Evolutionary conservation across 2,329 filamentous ascomycete species (phyloP), one percentile per base, ranked within the genome.

Genomic region (Cladosporium austrohemisphaericum): DNA sequence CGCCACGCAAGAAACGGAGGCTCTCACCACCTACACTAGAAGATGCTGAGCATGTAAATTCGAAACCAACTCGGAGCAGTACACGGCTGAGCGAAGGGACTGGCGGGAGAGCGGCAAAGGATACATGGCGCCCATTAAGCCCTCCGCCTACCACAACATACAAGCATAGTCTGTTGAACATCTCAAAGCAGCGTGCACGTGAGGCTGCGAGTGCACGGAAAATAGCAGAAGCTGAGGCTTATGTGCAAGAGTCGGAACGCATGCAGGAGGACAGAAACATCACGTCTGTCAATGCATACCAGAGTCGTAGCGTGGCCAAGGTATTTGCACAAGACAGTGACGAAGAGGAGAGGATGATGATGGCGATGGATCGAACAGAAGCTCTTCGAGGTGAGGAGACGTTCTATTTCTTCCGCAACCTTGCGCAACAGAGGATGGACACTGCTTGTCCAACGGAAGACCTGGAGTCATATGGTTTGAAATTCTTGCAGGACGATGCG

Each of bases 361-460:
- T 74, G 53, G 82, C 81, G 29, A 74, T 86, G 56, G 70, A 74
- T 53, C 73, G 81, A 57, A 85, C 81, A 2, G 81, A 84, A 60
- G 79, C 78, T 22, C 69, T 79, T 32, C 69, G 77, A 16, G 63
- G 68, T 13, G 71, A 77, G n/a, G 71, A 72, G 44, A 65, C 66
- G 4, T 86, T 79, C 70, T 72, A 76, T 44, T 84, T 85, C 60
- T 85, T 83, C 55, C 67, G 70, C 4, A 47, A 56, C 54, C 33
- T 51, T 4, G 9, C 10, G 9, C 3, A 37, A 4, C 8, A 20
- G 3, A 4, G 18, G 3, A 45, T 35, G 9, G 20, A 49, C 2
- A 13, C 33, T 19, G 46, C 25, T 5, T 41, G 33, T 25, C 28
- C 36, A 14, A 7, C 18, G 2, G 33, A 36, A n/a, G 46, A 35